These are phyloP conservation scores for Fonsecaea monophora DNA, from an alignment of 2,329 filamentous ascomycete genomes.

Conservation along the genomic window DNA sequence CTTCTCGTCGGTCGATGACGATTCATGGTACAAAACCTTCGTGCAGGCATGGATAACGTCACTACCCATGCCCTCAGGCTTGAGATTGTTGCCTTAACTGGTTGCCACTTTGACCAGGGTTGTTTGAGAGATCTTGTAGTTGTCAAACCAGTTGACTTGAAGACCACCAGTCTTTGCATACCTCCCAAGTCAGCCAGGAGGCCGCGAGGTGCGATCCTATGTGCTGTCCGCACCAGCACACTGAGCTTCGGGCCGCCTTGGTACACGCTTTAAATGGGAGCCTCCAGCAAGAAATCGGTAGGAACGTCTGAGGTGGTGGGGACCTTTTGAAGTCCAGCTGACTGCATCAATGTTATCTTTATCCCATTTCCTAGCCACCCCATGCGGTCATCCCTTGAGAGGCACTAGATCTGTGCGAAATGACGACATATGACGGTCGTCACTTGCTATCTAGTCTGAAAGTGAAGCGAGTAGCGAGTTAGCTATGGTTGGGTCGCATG, in stretches of 20 bases:
- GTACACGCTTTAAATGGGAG: not conserved
- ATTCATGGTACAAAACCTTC: conserved; percentile 66
- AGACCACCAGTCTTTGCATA: not conserved
- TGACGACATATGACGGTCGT: not conserved
- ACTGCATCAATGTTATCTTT: conserved; percentile 46
- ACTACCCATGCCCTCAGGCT: conserved; percentile 42
- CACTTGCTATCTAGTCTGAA: not conserved
- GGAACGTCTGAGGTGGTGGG: not conserved
- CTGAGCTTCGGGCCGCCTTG: not conserved
- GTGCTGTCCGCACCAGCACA: not conserved
- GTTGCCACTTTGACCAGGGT: conserved; percentile 65
- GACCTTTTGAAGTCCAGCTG: not conserved
- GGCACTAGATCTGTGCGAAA: conserved; percentile 53
- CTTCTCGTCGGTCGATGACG: conserved; percentile 50
- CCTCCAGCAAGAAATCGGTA: not conserved
- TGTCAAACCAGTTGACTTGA: conserved; percentile 28
- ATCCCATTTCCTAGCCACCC: conserved; percentile 68
- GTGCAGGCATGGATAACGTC: conserved; percentile 71
- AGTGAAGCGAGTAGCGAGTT: not conserved
- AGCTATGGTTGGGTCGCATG: not conserved
- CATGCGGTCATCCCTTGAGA: conserved; percentile 60
- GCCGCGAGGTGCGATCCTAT: not conserved
- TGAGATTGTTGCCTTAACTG: conserved; percentile 50
- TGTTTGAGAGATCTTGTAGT: conserved; percentile 46
- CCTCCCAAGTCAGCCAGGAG: not conserved